Base-by-base conservation (phyloP, 2,329 filamentous ascomycete genomes). In the Xylariomycetidae sp. region DNA sequence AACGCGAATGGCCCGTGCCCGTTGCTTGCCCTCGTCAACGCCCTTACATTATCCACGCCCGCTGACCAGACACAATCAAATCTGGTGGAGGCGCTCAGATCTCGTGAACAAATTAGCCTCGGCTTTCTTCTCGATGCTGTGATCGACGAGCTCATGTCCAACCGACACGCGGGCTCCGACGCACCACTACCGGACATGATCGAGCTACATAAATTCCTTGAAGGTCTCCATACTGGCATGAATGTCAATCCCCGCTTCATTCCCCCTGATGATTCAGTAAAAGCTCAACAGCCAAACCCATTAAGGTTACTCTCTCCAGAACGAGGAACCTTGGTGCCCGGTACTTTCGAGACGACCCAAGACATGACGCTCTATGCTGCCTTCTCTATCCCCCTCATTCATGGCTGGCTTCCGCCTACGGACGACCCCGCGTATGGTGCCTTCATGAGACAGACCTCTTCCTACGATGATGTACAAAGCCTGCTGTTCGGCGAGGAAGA, bases 1-100 rank as follows among this genome's bases (percentile, higher is more conserved):
- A 97, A 96, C 48, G 79, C 82, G 36, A 98, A 98, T 50, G 92
- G 92, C 0, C 92, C 92, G 1, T 98, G 92, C 58, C 92, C 92
- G 2, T 64, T 98, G 11, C 77, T 98, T 16, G 92, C 92, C 3
- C 69, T 98, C 5, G 89, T 97, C 38, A 98, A 98, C 56, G 89
- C 89, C 1, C 69, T 98, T 12, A 85, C 88, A 0, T 65, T 98
- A 34, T 89, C 88, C 3, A 90, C 88, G 0, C 82, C 84, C 1
- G 68, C 79, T 4, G 70, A 77, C 14, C 56, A 56, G 31, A 67
- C 46, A 47, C 64, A 84, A 20, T 85, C 88, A 0, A 81, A 84
- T 1, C 71, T 97, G 13, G 75, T 90, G 1, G 84, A 89, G 41
- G 81, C 85, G 1, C 66, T 98, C 10, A 70, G 80, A 23, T 82